These are phyloP conservation scores for Nicotiana otophora DNA, from an alignment of 257 asterid species.

Conservation along the genomic window DNA sequence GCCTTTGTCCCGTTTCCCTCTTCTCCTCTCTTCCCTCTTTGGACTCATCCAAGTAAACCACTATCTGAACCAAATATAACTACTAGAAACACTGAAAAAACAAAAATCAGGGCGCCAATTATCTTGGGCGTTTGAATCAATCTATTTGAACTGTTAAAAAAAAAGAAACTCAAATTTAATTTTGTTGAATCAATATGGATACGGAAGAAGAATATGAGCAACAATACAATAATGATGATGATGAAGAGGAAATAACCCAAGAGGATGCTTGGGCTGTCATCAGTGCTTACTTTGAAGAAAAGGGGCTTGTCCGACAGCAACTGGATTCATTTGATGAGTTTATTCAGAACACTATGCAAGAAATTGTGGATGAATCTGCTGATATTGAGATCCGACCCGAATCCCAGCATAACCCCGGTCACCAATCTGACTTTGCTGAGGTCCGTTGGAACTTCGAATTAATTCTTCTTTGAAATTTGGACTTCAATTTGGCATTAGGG, in stretches of 20 bases:
- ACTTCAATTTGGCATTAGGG: not conserved
- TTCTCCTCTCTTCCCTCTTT: not conserved
- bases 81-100: not conserved
- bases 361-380: constrained; percentile 88
- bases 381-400: constrained; percentile 97
- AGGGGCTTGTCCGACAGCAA: constrained; percentile 93
- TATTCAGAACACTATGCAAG: constrained; percentile 97
- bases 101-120: not conserved
- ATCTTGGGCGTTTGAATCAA: too few species aligned
- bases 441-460: constrained; percentile 22
- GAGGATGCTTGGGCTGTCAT: constrained; percentile 99
- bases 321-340: constrained; percentile 95
- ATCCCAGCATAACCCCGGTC: constrained; percentile 91
- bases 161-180: not conserved
- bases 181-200: constrained; percentile 33
- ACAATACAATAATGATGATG: constrained; percentile 38
- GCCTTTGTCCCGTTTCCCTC: not conserved
- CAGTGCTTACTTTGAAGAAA: constrained; percentile 93
- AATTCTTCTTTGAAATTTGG: too few species aligned
- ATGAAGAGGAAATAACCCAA: constrained; percentile 78
- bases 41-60: not conserved
- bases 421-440: constrained; percentile 90
- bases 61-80: not conserved
- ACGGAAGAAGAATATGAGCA: constrained; percentile 54
- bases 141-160: not conserved